phyloP scores from a whole-genome alignment of 805 yeast species.

The Cyberlindnera mississippiensis region DNA sequence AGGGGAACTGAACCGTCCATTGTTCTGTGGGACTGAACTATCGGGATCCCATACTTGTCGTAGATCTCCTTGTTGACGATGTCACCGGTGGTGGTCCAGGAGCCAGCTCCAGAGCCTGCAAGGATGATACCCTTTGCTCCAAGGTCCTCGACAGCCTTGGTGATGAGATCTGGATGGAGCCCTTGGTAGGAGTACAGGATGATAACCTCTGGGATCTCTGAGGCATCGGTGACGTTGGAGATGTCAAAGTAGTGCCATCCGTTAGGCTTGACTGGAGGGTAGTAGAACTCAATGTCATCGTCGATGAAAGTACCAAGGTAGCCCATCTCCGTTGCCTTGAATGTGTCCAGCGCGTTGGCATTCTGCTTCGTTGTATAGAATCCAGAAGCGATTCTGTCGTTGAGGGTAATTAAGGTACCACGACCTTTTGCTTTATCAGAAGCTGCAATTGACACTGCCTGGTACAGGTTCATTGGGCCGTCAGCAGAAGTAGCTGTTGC shows the following conservation, averaged over 20 bases:
- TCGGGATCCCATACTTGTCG: conserved; percentile 40
- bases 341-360: conserved; percentile 65
- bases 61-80: conserved; percentile 39
- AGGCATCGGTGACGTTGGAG: conserved; percentile 20
- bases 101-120: conserved; percentile 72
- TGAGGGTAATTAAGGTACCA: conserved; percentile 60
- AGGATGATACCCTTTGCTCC: conserved; percentile 51
- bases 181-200: conserved; percentile 62
- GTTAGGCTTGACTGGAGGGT: conserved; percentile 52
- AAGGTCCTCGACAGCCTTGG: conserved; percentile 40
- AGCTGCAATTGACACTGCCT: conserved; percentile 61
- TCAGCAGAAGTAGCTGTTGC: conserved; percentile 66
- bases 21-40: conserved; percentile 58
- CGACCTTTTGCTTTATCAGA: conserved; percentile 46
- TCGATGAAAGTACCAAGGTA: conserved; percentile 65
- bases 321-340: conserved; percentile 63
- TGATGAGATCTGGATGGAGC: conserved; percentile 43
- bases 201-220: conserved; percentile 39
- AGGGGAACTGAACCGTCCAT: conserved; percentile 65
- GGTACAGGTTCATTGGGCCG: conserved; percentile 70
- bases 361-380: conserved; percentile 63
- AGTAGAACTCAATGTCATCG: conserved; percentile 58
- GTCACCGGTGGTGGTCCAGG: conserved; percentile 39
- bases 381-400: conserved; percentile 66
- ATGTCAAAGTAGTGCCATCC: conserved; percentile 32